phyloP scores from a whole-genome alignment of 192 early-diverging fungal species.

The Coemansia sp. region DNA sequence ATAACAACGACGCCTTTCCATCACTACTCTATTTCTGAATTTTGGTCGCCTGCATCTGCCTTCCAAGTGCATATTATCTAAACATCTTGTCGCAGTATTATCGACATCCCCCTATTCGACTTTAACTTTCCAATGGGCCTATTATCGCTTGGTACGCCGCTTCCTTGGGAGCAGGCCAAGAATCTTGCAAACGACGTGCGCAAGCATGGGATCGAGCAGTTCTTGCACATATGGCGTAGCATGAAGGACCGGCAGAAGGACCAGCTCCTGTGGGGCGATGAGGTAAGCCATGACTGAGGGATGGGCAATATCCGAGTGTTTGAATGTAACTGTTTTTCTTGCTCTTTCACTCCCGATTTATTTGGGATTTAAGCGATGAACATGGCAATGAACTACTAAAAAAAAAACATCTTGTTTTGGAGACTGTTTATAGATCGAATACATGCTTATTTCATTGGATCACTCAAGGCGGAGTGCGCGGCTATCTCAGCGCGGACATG shows the following conservation, averaged over 20 bases:
- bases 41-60: background rate
- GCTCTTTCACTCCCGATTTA: background rate
- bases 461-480: slow-evolving; percentile 67
- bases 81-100: background rate
- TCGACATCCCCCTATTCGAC: background rate
- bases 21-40: background rate
- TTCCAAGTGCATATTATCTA: background rate
- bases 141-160: slow-evolving; percentile 90
- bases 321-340: background rate
- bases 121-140: slow-evolving; percentile 74
- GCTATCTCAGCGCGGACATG: slow-evolving; percentile 77
- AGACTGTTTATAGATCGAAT: slow-evolving; percentile 71
- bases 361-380: background rate
- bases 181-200: slow-evolving; percentile 83
- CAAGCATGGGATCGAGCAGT: slow-evolving; percentile 89
- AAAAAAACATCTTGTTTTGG: background rate
- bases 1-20: background rate
- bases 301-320: background rate
- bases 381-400: background rate
- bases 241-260: slow-evolving; percentile 80
- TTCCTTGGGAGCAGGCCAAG: slow-evolving; percentile 91
- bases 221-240: slow-evolving; percentile 80
- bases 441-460: slow-evolving; percentile 84
- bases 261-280: slow-evolving; percentile 92
- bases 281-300: slow-evolving; percentile 59